Percentiles rank a stretch among this genome's conserved stretches.
These are phyloP conservation scores for Nicotiana otophora DNA, from an alignment of 257 asterid genomes.

Conservation along the genomic window DNA sequence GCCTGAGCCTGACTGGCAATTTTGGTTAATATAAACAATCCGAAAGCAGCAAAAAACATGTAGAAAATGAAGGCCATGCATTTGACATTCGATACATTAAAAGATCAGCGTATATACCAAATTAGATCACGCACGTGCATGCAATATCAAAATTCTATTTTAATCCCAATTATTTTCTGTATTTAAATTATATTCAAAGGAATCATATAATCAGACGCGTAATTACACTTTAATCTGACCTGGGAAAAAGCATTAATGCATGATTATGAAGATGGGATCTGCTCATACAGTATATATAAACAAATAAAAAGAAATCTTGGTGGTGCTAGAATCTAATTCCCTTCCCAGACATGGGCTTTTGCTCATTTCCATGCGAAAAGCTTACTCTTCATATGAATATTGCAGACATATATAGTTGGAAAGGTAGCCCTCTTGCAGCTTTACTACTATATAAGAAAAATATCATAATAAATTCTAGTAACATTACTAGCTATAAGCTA, in stretches of 20 bases:
- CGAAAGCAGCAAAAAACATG: background rate
- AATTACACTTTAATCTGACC: background rate
- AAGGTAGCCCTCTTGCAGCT: conserved; percentile 26
- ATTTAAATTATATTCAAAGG: background rate
- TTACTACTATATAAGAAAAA: background rate
- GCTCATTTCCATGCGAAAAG: conserved; percentile 24
- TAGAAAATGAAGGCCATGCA: conserved; percentile 9
- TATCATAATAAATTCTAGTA: background rate
- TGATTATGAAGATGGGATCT: conserved; percentile 5
- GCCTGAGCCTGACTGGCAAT: too few species aligned
- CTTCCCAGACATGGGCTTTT: conserved; percentile 21
- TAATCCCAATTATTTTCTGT: background rate
- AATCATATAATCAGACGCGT: conserved; percentile 10
- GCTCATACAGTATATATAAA: background rate
- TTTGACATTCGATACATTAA: background rate
- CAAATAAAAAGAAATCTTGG: conserved; percentile 7
- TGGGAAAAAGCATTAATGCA: background rate
- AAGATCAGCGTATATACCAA: background rate
- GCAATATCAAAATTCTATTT: background rate
- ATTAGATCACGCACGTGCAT: background rate
- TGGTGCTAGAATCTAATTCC: conserved; percentile 36
- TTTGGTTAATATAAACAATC: background rate
- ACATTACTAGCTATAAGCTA: background rate
- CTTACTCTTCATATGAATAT: conserved; percentile 8
- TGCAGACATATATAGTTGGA: conserved; percentile 21